Evolutionary conservation across 306 rosid genomes (phyloP).

Genomic region (Vicia villosa): DNA sequence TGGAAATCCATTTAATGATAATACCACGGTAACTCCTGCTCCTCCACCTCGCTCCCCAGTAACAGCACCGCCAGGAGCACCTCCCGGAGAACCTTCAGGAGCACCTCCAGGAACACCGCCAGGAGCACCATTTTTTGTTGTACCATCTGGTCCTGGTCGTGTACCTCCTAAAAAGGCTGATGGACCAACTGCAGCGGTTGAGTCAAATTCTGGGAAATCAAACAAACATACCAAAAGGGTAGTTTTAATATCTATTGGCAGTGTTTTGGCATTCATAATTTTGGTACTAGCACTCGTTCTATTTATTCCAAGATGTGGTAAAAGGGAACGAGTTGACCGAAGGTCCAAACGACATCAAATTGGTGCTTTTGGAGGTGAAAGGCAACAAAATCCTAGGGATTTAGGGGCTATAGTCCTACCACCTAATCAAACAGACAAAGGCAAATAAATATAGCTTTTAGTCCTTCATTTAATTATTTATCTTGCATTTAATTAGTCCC

Average conservation of each 20-base stretch:
- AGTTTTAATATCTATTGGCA: conserved; percentile 78
- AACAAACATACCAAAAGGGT: conserved; percentile 65
- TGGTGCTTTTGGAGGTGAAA: conserved; percentile 69
- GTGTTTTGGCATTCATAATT: conserved; percentile 55
- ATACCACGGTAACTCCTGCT: conserved; percentile 53
- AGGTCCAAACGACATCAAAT: conserved; percentile 67
- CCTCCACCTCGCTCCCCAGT: conserved; percentile 58
- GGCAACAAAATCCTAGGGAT: conserved; percentile 59
- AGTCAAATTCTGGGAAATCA: conserved; percentile 59
- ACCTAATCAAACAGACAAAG: conserved; percentile 64
- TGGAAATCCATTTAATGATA: conserved; percentile 84
- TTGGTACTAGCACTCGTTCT: conserved; percentile 60
- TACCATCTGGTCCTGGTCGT: conserved; percentile 47
- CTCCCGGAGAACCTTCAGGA: conserved; percentile 59
- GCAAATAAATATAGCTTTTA: conserved; percentile 39
- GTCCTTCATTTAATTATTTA: conserved; percentile 26
- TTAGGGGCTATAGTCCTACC: conserved; percentile 53
- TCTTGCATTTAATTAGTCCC: conserved; percentile 18
- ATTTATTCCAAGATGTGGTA: conserved; percentile 66
- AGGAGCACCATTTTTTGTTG: conserved; percentile 44
- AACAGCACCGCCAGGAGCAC: conserved; percentile 51
- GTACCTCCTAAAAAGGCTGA: conserved; percentile 66
- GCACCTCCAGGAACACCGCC: conserved; percentile 52
- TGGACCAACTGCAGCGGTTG: conserved; percentile 64
- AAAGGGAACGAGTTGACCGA: conserved; percentile 57